Percentiles rank a stretch among this genome's conserved stretches.
Conservation (phyloP, 495 filamentous ascomycete genomes). For the Jackrogersella minutella region DNA sequence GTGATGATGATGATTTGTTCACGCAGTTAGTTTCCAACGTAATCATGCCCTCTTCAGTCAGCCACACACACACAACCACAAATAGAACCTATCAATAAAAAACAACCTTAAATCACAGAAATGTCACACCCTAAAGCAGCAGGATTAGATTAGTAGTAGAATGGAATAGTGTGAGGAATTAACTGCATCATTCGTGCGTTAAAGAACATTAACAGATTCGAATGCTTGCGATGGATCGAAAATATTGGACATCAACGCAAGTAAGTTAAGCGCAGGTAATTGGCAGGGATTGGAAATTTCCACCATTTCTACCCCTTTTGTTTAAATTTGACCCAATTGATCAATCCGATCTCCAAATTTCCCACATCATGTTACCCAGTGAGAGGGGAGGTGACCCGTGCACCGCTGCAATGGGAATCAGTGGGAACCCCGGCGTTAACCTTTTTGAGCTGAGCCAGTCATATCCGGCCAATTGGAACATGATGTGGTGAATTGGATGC, state of each 20-base stretch:
- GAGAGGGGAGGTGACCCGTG: background rate
- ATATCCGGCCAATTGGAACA: conserved; percentile 32
- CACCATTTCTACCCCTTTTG: conserved; percentile 35
- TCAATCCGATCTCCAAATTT: conserved; percentile 17
- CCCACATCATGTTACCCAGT: background rate
- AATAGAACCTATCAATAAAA: too few species aligned
- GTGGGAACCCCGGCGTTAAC: conserved; percentile 21
- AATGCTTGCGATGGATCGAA: background rate
- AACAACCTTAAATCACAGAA: background rate
- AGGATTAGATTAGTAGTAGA: background rate
- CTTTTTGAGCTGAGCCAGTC: conserved; percentile 35
- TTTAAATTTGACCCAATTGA: conserved; percentile 23
- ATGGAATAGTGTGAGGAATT: background rate
- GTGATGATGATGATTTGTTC: background rate
- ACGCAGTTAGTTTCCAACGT: background rate
- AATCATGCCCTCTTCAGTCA: background rate
- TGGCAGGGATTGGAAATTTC: conserved; percentile 15
- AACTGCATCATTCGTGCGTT: background rate
- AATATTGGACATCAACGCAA: conserved; percentile 12
- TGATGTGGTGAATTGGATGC: conserved; percentile 18
- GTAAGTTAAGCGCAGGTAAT: background rate
- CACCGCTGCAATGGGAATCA: conserved; percentile 30
- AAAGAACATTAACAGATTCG: background rate
- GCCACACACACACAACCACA: background rate
- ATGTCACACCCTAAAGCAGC: background rate